These are phyloP conservation scores for Lipomyces chichibuensis DNA, from an alignment of 805 yeast genomes.

Conservation along the genomic window DNA sequence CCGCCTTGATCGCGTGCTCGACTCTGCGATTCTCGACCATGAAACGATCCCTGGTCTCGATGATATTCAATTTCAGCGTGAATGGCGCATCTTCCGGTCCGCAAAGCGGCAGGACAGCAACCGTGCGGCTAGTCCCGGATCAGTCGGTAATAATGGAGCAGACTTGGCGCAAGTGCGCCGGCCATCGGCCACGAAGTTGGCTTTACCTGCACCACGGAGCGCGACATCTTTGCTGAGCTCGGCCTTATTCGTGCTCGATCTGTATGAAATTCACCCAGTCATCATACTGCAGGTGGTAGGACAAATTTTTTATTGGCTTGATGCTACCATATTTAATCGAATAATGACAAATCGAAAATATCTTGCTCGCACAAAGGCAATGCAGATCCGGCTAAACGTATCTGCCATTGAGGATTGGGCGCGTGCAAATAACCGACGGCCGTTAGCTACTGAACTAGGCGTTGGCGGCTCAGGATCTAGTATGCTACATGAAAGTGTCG, in stretches of 20 bases:
- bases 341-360: conserved; percentile 68
- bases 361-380: conserved; percentile 78
- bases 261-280: conserved; percentile 78
- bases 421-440: conserved; percentile 62
- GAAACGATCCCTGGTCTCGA: conserved; percentile 82
- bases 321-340: conserved; percentile 71
- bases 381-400: conserved; percentile 84
- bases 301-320: conserved; percentile 76
- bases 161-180: conserved; percentile 54
- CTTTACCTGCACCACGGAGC: conserved; percentile 76
- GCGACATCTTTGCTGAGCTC: conserved; percentile 73
- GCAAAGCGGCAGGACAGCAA: conserved; percentile 39
- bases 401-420: conserved; percentile 95
- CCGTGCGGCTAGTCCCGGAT: conserved; percentile 4
- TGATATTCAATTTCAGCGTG: conserved; percentile 73
- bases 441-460: conserved; percentile 42
- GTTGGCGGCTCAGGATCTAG: conserved; percentile 27
- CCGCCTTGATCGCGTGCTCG: conserved; percentile 43
- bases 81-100: conserved; percentile 64
- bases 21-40: conserved; percentile 57
- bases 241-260: conserved; percentile 75
- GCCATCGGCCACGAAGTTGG: conserved; percentile 76
- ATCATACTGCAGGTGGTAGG: conserved; percentile 78
- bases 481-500: conserved; percentile 32
- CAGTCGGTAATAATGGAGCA: neutral